phyloP scores from a whole-genome alignment of 2,329 filamentous ascomycete genomes.

The Tolypocladium guangdongense region DNA sequence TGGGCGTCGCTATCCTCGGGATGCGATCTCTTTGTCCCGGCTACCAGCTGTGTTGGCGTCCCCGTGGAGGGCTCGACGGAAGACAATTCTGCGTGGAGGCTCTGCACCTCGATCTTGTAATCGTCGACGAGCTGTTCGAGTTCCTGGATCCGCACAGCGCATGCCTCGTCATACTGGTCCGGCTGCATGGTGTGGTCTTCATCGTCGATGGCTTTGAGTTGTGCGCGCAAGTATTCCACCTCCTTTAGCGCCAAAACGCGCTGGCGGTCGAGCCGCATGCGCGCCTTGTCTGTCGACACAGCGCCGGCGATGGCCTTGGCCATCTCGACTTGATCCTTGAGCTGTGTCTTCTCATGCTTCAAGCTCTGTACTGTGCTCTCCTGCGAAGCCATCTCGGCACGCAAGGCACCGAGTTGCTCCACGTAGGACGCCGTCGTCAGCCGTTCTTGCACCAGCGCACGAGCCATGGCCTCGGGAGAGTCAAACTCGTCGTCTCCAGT shows the following conservation, averaged over 20 bases:
- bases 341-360: slow-evolving; percentile 54
- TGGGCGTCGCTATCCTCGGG: slow-evolving; percentile 50
- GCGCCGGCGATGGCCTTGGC: slow-evolving; percentile 42
- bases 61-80: slow-evolving; percentile 40
- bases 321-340: slow-evolving; percentile 62
- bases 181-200: slow-evolving; percentile 83
- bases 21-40: slow-evolving; percentile 54
- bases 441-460: slow-evolving; percentile 72
- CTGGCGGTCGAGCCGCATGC: slow-evolving; percentile 73
- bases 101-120: slow-evolving; percentile 72
- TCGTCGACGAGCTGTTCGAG: slow-evolving; percentile 79
- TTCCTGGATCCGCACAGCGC: slow-evolving; percentile 62
- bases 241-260: slow-evolving; percentile 80
- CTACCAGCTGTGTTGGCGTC: slow-evolving; percentile 25
- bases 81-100: slow-evolving; percentile 62
- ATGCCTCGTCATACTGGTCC: slow-evolving; percentile 66
- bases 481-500: slow-evolving; percentile 64
- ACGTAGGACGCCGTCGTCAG: slow-evolving; percentile 70
- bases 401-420: slow-evolving; percentile 66
- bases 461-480: slow-evolving; percentile 77
- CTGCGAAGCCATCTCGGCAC: slow-evolving; percentile 67
- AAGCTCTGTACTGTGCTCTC: slow-evolving; percentile 64
- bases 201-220: slow-evolving; percentile 76
- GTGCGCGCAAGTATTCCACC: slow-evolving; percentile 84
- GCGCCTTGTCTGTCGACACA: slow-evolving; percentile 51